Conservation (phyloP, 2,329 filamentous ascomycete species). For the Reticulascus tulasneorum region DNA sequence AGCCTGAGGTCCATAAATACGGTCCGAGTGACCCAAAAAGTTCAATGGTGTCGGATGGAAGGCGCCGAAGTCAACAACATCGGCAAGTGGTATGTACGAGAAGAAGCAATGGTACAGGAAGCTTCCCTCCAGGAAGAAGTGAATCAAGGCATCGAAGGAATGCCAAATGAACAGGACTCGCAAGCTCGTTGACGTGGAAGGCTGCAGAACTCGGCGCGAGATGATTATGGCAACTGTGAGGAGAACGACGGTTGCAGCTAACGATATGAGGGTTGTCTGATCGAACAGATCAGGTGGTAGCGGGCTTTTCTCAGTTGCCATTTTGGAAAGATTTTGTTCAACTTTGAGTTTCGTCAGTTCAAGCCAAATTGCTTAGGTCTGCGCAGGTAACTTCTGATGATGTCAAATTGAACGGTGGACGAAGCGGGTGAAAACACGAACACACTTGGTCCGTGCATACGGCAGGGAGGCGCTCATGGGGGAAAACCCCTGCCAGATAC, state of each 20-base stretch:
- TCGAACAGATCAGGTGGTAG: conserved; percentile 57
- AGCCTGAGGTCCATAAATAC: conserved; percentile 55
- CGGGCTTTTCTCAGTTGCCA: conserved; percentile 14
- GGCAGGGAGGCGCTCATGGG: too few relatives aligned
- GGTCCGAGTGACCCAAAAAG: conserved; percentile 45
- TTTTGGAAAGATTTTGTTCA: conserved; percentile 8
- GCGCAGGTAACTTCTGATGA: too few relatives aligned
- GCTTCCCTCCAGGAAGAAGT: conserved; percentile 84
- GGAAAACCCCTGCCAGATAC: too few relatives aligned
- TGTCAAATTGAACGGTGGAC: neutral
- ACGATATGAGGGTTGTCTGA: conserved; percentile 54
- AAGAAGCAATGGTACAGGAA: conserved; percentile 96
- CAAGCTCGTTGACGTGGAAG: conserved; percentile 48
- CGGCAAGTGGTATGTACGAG: conserved; percentile 38
- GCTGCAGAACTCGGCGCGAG: conserved; percentile 44
- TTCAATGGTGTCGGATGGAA: conserved; percentile 47
- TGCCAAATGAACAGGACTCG: conserved; percentile 93
- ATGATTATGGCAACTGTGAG: conserved; percentile 44
- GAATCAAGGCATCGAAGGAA: conserved; percentile 85
- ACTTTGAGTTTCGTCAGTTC: too few relatives aligned
- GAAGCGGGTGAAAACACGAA: too few relatives aligned
- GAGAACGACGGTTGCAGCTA: conserved; percentile 51
- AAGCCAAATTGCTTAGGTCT: too few relatives aligned
- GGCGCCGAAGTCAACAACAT: conserved; percentile 24
- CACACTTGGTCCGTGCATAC: too few relatives aligned